A percentile compares a stretch with the other conserved stretches of the same genome.
These are phyloP conservation scores for Larix sibirica DNA, from an alignment of 83 land plant genomes.

Conservation along the genomic window DNA sequence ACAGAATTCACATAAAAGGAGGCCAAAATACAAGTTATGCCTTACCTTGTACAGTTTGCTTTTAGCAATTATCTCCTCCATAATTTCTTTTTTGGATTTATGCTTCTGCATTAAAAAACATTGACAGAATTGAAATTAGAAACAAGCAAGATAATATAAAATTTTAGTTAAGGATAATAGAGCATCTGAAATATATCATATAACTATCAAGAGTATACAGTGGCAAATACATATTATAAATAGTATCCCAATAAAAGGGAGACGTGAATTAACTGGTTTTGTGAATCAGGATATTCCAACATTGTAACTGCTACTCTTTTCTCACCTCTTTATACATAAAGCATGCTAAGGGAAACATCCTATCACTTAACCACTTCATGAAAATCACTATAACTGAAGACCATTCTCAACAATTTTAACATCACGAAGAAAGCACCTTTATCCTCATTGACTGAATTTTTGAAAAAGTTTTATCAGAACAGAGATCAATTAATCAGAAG, in stretches of 20 bases:
- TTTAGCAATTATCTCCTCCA: constrained; percentile 84
- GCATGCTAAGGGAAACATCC: neutral
- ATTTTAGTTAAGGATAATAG: neutral
- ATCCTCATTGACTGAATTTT: neutral
- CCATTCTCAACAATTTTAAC: neutral
- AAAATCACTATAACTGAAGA: constrained; percentile 2
- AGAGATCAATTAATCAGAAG: neutral
- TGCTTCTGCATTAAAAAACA: constrained; percentile 47
- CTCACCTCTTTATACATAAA: neutral
- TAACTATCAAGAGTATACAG: neutral
- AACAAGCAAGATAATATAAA: neutral
- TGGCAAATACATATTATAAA: no score
- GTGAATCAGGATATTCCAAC: no score
- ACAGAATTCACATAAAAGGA: neutral
- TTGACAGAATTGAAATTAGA: neutral
- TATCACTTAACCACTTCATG: neutral
- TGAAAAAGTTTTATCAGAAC: no score
- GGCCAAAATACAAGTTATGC: neutral
- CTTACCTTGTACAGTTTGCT: constrained; percentile 83
- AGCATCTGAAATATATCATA: neutral
- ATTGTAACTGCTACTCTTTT: neutral
- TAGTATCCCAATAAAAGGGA: no score
- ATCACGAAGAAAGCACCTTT: neutral
- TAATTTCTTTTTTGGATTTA: constrained; percentile 86
- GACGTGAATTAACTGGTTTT: no score